Percentiles rank a stretch among this genome's conserved stretches.
Conservation (phyloP, 176 grass and related monocot genomes). For the Oryza coarctata region DNA sequence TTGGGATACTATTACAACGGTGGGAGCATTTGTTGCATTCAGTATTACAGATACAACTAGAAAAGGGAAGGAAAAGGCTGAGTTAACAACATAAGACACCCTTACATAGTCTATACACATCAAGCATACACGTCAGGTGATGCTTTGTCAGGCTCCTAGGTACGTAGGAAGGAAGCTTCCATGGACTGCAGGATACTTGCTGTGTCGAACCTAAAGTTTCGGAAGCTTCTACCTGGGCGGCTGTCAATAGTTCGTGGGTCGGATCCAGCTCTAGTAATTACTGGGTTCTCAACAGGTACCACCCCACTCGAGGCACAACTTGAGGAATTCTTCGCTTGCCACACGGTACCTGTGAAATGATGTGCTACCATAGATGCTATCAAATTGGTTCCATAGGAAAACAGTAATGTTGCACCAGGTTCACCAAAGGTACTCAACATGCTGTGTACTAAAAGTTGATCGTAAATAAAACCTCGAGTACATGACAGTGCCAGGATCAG, state of each 20-base stretch:
- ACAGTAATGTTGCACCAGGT: not conserved
- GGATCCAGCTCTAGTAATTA: slow-evolving; percentile 36
- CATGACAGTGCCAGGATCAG: not conserved
- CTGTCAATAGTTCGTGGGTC: slow-evolving; percentile 49
- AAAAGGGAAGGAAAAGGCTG: not conserved
- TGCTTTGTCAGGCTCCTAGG: slow-evolving; percentile 34
- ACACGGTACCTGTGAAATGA: slow-evolving; percentile 50
- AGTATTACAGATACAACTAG: slow-evolving; percentile 9
- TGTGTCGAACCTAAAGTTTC: slow-evolving; percentile 80
- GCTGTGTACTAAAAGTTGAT: not conserved
- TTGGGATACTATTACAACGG: not conserved
- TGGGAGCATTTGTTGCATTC: not conserved
- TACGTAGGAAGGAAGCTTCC: slow-evolving; percentile 58
- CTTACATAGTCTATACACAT: slow-evolving; percentile 37
- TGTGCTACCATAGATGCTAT: not conserved
- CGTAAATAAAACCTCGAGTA: not conserved
- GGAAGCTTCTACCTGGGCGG: slow-evolving; percentile 79
- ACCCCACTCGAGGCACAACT: not conserved
- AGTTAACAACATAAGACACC: not conserved
- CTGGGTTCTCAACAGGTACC: slow-evolving; percentile 41
- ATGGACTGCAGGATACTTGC: slow-evolving; percentile 70
- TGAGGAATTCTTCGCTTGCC: slow-evolving; percentile 68
- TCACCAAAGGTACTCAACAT: not conserved
- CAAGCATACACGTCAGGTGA: slow-evolving; percentile 26
- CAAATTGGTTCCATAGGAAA: not conserved